Base-by-base conservation (phyloP, 345 rosid species). In the Linum tenue region DNA sequence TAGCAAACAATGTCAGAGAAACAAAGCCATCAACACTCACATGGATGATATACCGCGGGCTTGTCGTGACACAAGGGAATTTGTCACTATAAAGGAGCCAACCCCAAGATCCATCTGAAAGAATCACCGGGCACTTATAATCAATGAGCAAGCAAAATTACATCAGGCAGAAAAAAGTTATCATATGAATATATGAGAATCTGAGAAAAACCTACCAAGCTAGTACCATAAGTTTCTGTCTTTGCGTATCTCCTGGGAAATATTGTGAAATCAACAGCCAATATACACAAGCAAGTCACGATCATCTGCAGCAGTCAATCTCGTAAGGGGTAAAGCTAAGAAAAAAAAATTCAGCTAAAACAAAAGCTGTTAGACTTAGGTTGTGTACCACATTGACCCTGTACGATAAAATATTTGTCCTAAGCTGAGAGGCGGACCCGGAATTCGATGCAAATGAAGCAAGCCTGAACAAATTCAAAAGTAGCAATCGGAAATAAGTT, bases 81-180 rank as follows among this genome's bases (percentile, higher is more conserved):
- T 86, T 50, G 84, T 84, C 51, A 88, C 48, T 39, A 88, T 85
- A 84, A 94, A 94, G 68, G 95, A 90, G 64, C 97, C 99, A 64
- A 94, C 97, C 41, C 99, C 99, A 68, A 90, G 83, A 82, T 90
- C 97, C 99, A 90, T 90, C 97, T 90, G 78, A 79, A 31, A 72
- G 16, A 74, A 67, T 72, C 15, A 56, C 39, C 66, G 9, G 58
- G 63, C 48, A 31, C 6, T 39, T 62, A 39, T 7, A 35, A 22
- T 39, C 22, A 36, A 48, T 7, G 53, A 10, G 9, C 14, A 48
- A 56, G 31, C 31, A 56, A 16, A n/a, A 35, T 11, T n/a, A 56
- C 37, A 56, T 35, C 59, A 16, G n/a, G 16, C 37, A 56, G 5
- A 35, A 35, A 35, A 31, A 56, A n/a, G 58, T n/a, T 5, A 56